phyloP scores from a whole-genome alignment of 257 asterid species.

The Fraxinus anomala region DNA sequence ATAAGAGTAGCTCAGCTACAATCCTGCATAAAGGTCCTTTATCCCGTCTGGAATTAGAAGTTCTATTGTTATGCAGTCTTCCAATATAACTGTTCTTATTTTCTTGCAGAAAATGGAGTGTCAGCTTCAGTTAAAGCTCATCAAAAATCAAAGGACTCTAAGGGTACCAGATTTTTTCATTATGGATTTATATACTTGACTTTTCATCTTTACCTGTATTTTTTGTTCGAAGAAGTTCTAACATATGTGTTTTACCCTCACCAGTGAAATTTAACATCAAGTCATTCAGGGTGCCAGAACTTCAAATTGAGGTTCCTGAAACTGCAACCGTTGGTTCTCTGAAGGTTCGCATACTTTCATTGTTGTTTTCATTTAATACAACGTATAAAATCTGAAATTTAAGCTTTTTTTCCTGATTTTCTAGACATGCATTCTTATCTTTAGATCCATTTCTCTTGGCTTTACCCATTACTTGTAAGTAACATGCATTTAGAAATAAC shows the following conservation, averaged over 20 bases:
- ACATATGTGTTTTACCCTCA: conserved; percentile 21
- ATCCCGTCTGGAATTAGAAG: conserved; percentile 15
- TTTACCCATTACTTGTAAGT: background rate
- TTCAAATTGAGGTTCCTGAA: conserved; percentile 91
- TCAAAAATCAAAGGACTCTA: conserved; percentile 49
- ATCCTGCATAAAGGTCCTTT: conserved; percentile 40
- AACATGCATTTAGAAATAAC: conserved; percentile 8
- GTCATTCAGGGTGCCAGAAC: conserved; percentile 97
- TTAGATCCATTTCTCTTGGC: background rate
- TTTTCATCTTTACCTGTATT: conserved; percentile 22
- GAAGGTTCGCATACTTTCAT: conserved; percentile 58
- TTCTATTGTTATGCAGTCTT: conserved; percentile 16
- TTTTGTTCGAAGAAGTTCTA: conserved; percentile 19
- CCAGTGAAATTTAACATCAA: conserved; percentile 84
- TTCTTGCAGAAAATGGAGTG: conserved; percentile 49
- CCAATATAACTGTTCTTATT: conserved; percentile 27
- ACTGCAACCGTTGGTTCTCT: conserved; percentile 85
- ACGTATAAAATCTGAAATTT: background rate
- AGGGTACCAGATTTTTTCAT: conserved; percentile 46
- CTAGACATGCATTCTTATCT: background rate
- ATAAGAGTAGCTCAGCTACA: conserved; percentile 34
- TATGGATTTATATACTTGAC: background rate
- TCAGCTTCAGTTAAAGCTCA: conserved; percentile 44
- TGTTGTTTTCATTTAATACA: conserved; percentile 10
- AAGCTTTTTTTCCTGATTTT: background rate